These are phyloP conservation scores for Lecanosticta acicola DNA, from an alignment of 2,329 filamentous ascomycete genomes.

Conservation along the genomic window DNA sequence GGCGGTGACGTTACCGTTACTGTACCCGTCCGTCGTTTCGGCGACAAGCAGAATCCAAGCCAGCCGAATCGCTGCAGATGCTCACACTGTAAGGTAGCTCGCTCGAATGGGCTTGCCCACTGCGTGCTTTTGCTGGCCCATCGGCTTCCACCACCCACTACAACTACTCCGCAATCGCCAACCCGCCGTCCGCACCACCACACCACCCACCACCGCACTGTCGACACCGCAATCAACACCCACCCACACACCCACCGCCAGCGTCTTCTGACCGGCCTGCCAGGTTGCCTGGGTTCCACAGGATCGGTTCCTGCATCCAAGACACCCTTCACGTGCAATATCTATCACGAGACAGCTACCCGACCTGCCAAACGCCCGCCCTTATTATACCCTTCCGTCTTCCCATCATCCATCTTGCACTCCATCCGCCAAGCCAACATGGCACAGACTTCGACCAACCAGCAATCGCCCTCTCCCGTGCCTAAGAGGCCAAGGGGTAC, in stretches of 20 bases:
- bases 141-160: no score
- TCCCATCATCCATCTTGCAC: neutral
- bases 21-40: no score
- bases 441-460: constrained; percentile 26
- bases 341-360: neutral
- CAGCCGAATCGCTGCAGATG: no score
- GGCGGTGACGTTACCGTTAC: no score
- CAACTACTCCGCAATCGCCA: no score
- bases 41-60: no score
- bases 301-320: neutral
- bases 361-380: neutral
- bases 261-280: neutral
- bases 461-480: constrained; percentile 26
- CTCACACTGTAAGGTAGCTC: no score
- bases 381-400: constrained; percentile 1
- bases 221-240: neutral
- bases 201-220: neutral
- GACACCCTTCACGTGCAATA: neutral
- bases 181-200: no score
- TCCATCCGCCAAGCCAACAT: constrained; percentile 13
- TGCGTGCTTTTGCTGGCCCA: no score
- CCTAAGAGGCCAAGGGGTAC: constrained; percentile 43
- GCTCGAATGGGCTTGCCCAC: no score
- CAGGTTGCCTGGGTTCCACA: neutral
- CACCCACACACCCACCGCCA: no score